Evolutionary conservation across 192 early-diverging fungal genomes (phyloP).

Genomic region (Funneliformis mosseae): DNA sequence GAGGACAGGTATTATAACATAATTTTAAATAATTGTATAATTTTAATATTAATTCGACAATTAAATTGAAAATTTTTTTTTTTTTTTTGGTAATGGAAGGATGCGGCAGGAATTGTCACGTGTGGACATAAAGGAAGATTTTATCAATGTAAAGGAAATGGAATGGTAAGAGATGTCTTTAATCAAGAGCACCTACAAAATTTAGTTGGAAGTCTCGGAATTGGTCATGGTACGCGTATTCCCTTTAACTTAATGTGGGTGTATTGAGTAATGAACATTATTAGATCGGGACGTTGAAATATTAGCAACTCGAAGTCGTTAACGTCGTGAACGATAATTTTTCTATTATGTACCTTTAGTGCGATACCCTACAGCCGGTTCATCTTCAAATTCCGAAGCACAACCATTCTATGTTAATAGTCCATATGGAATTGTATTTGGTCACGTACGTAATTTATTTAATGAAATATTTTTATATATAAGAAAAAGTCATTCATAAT

Average conservation of each 20-base stretch:
- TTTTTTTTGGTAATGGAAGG: slow-evolving; percentile 58
- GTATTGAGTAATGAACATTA: not conserved
- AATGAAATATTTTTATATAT: not conserved
- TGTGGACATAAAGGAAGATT: slow-evolving; percentile 95
- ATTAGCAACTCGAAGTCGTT: not conserved
- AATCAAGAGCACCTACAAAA: slow-evolving; percentile 72
- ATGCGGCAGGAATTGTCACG: slow-evolving; percentile 98
- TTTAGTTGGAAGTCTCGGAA: slow-evolving; percentile 87
- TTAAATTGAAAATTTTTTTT: not conserved
- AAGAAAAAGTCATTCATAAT: too few relatives aligned
- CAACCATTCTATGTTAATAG: slow-evolving; percentile 99
- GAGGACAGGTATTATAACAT: slow-evolving; percentile 83
- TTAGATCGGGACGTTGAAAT: not conserved
- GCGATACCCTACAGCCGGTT: slow-evolving; percentile 97
- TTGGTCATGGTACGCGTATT: slow-evolving; percentile 87
- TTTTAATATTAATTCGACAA: not conserved
- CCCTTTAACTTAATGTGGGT: not conserved
- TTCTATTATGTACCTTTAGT: slow-evolving; percentile 57
- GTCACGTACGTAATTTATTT: slow-evolving; percentile 69
- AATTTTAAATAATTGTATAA: not conserved
- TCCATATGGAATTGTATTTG: slow-evolving; percentile 96
- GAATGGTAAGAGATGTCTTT: slow-evolving; percentile 99
- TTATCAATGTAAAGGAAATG: slow-evolving; percentile 99
- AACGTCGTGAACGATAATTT: slow-evolving; percentile 15
- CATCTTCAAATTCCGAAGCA: slow-evolving; percentile 93